These are phyloP conservation scores for Pythium biforme DNA, from an alignment of 352 stramenopile species.

Conservation along the genomic window DNA sequence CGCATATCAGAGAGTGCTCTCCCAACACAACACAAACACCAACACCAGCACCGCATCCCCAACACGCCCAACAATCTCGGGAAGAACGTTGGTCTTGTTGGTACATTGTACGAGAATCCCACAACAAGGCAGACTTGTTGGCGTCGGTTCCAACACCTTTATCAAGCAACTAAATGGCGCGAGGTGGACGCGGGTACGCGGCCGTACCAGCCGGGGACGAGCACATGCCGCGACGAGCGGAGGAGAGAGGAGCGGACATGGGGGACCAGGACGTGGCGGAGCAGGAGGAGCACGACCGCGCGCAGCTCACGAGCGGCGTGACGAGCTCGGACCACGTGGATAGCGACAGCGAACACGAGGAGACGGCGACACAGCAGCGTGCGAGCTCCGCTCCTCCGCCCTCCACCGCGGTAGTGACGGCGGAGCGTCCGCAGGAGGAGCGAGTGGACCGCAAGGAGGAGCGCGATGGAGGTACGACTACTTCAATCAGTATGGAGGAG, in stretches of 20 bases:
- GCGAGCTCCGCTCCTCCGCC: not conserved
- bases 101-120: not conserved
- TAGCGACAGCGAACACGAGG: conserved; percentile 6
- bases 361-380: conserved; percentile 10
- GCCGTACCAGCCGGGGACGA: conserved; percentile 44
- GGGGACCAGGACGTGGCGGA: conserved; percentile 27
- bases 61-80: not conserved
- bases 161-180: conserved; percentile 35
- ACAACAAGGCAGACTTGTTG: not conserved
- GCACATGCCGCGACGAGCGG: conserved; percentile 9
- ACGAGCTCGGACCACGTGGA: conserved; percentile 20
- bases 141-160: not conserved
- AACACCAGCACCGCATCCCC: not conserved
- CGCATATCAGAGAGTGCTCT: not conserved
- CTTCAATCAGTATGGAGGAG: too few relatives aligned
- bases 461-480: not conserved
- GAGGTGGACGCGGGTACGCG: conserved; percentile 53
- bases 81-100: not conserved
- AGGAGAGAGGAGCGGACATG: not conserved
- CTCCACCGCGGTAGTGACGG: not conserved
- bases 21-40: too few relatives aligned
- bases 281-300: conserved; percentile 27
- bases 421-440: conserved; percentile 12
- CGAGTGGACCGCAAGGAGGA: conserved; percentile 18
- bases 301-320: conserved; percentile 18